Evolutionary conservation across 352 stramenopile genomes (phyloP).

Genomic region (Pythium plurisporium): DNA sequence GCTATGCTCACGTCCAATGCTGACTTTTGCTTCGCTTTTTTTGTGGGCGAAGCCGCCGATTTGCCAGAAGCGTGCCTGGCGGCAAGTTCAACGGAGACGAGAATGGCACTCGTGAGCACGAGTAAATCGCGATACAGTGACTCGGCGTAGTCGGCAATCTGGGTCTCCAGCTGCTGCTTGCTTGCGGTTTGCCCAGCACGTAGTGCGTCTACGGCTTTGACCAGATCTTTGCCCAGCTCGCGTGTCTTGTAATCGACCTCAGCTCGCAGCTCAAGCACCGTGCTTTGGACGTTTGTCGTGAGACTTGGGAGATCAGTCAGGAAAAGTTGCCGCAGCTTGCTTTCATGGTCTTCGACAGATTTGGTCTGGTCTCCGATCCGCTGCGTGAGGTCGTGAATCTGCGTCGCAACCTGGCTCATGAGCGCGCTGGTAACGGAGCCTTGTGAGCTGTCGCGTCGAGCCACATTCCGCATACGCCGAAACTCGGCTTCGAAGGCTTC

Average conservation of each 20-base stretch:
- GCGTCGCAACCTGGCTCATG: slow-evolving; percentile 17
- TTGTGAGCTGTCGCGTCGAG: slow-evolving; percentile 32
- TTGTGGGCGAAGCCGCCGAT: neutral
- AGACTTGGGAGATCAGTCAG: slow-evolving; percentile 41
- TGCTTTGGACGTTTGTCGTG: slow-evolving; percentile 32
- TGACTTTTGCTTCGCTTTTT: slow-evolving; percentile 12
- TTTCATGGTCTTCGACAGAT: slow-evolving; percentile 30
- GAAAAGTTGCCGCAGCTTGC: slow-evolving; percentile 25
- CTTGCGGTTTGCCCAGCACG: slow-evolving; percentile 17
- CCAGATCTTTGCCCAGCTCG: slow-evolving; percentile 34
- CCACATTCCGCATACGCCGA: slow-evolving; percentile 36
- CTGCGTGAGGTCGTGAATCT: slow-evolving; percentile 37
- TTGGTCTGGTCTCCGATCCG: slow-evolving; percentile 27
- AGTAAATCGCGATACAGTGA: slow-evolving; percentile 51
- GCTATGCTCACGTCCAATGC: slow-evolving; percentile 37
- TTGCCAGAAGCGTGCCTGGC: slow-evolving; percentile 18
- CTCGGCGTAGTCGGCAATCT: slow-evolving; percentile 29
- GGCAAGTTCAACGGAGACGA: slow-evolving; percentile 39
- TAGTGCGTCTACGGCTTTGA: slow-evolving; percentile 30
- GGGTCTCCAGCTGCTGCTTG: slow-evolving; percentile 21
- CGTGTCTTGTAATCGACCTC: slow-evolving; percentile 41
- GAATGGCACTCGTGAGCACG: slow-evolving; percentile 39
- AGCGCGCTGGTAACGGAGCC: slow-evolving; percentile 15
- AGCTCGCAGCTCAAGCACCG: slow-evolving; percentile 35
- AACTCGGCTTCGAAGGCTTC: slow-evolving; percentile 51